Evolutionary conservation across 768 basidiomycete genomes (phyloP).

Genomic region (Ephemerocybe angulata): DNA sequence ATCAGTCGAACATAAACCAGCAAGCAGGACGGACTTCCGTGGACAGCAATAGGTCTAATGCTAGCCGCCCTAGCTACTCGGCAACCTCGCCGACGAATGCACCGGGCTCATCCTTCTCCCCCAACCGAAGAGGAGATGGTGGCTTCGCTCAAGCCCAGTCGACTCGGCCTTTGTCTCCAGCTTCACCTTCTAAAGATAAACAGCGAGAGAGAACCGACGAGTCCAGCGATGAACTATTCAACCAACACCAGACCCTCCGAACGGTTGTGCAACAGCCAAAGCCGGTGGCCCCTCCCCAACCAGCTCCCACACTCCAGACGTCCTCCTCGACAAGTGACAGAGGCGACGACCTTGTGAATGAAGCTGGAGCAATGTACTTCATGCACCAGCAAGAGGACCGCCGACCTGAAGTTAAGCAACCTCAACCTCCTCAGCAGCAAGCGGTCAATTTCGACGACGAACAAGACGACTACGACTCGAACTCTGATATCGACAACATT

Average conservation of each 20-base stretch:
- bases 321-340: constrained; percentile 22
- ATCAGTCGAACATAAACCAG: not conserved
- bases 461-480: constrained; percentile 11
- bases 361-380: constrained; percentile 66
- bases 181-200: not conserved
- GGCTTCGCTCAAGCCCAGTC: not conserved
- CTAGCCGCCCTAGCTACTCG: not conserved
- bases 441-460: constrained; percentile 34
- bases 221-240: not conserved
- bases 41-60: not conserved
- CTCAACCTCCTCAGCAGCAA: constrained; percentile 7
- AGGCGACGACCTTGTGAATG: constrained; percentile 36
- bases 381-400: constrained; percentile 49
- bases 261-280: not conserved
- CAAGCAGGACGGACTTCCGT: not conserved
- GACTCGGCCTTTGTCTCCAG: not conserved
- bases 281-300: not conserved
- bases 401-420: not conserved
- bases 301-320: not conserved
- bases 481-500: not conserved
- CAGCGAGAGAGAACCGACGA: not conserved
- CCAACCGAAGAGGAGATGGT: not conserved
- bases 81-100: not conserved
- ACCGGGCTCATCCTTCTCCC: not conserved
- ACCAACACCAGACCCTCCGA: not conserved